Evolutionary conservation across 2,329 filamentous ascomycete genomes (phyloP).

Genomic region (Nothophoma quercina): DNA sequence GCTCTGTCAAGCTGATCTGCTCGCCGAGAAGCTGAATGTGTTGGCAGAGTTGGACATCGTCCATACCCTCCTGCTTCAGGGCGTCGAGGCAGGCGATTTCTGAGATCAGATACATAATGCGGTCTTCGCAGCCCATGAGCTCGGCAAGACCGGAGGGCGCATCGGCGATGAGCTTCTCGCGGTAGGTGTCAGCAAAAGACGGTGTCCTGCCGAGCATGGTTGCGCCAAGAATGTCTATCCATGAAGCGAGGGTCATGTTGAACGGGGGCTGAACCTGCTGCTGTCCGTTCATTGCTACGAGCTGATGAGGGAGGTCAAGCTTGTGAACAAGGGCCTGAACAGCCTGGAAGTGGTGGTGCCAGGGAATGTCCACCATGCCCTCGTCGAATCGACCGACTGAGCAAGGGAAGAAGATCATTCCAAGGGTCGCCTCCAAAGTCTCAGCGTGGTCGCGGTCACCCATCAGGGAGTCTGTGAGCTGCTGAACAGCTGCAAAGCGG

Average conservation of each 20-base stretch:
- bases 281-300: constrained; percentile 66
- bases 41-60: constrained; percentile 84
- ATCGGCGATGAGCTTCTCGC: constrained; percentile 81
- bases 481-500: constrained; percentile 84
- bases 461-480: constrained; percentile 82
- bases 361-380: constrained; percentile 86
- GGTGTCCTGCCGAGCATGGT: constrained; percentile 90
- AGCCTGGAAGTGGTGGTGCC: constrained; percentile 96
- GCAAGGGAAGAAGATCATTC: constrained; percentile 96
- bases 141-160: constrained; percentile 79
- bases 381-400: constrained; percentile 88
- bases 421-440: constrained; percentile 90
- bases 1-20: constrained; percentile 84
- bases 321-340: constrained; percentile 85
- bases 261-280: constrained; percentile 76
- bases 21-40: constrained; percentile 88
- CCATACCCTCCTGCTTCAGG: constrained; percentile 78
- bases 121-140: constrained; percentile 97
- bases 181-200: constrained; percentile 91
- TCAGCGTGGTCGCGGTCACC: constrained; percentile 83
- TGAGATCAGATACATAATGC: constrained; percentile 96
- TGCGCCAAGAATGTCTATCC: constrained; percentile 96
- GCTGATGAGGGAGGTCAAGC: constrained; percentile 76
- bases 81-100: constrained; percentile 96
- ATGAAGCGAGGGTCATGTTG: constrained; percentile 92